Percentiles rank a stretch among this genome's conserved stretches.
phyloP scores from a whole-genome alignment of 495 filamentous ascomycete genomes.

The Daldinia decipiens region DNA sequence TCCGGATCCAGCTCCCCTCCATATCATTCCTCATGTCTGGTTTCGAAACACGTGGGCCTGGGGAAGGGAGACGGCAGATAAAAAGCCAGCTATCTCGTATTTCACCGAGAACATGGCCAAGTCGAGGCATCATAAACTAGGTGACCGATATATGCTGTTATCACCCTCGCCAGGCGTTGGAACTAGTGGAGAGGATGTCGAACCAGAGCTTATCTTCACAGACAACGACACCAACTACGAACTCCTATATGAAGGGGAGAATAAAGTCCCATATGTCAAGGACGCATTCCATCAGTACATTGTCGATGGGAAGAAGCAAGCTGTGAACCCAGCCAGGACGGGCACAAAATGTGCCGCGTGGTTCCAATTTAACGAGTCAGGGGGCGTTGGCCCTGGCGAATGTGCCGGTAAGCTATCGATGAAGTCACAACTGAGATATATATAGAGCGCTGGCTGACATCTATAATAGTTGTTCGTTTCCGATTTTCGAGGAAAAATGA shows the following conservation, averaged over 20 bases:
- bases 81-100: slow-evolving; percentile 78
- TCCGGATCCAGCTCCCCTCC: slow-evolving; percentile 86
- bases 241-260: slow-evolving; percentile 77
- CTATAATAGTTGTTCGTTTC: slow-evolving; percentile 81
- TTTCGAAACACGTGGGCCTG: slow-evolving; percentile 97
- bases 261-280: slow-evolving; percentile 86
- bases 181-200: slow-evolving; percentile 78
- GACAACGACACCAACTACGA: slow-evolving; percentile 94
- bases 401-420: slow-evolving; percentile 68
- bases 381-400: slow-evolving; percentile 86
- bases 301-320: slow-evolving; percentile 79
- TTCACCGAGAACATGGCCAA: slow-evolving; percentile 72
- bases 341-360: slow-evolving; percentile 93
- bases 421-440: no score
- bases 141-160: slow-evolving; percentile 83
- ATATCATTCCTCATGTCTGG: slow-evolving; percentile 95
- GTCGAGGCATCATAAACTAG: slow-evolving; percentile 78
- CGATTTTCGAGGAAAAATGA: slow-evolving; percentile 78
- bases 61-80: slow-evolving; percentile 75
- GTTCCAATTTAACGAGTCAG: slow-evolving; percentile 89
- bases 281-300: slow-evolving; percentile 93
- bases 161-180: slow-evolving; percentile 90
- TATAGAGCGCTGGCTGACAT: slow-evolving; percentile 18
- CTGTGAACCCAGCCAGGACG: slow-evolving; percentile 79
- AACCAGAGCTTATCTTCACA: slow-evolving; percentile 86